Conservation (phyloP, 805 yeast species). For the Kodamaea hsintzibuensis region DNA sequence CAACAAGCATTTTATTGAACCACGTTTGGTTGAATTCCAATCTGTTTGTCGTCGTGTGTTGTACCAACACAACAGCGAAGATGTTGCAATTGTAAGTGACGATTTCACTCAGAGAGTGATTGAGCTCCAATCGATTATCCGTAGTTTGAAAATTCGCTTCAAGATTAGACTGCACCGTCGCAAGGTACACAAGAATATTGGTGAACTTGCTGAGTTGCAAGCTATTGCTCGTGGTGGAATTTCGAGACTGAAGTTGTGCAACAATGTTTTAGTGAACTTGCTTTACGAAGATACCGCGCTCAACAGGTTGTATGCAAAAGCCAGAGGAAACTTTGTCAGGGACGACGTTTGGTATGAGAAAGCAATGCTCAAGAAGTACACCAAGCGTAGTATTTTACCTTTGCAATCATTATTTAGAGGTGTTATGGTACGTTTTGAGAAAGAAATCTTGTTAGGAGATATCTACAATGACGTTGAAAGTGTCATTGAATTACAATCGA, state of each 20-base stretch:
- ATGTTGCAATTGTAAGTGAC: not conserved
- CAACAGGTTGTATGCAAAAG: constrained; percentile 42
- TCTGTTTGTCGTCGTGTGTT: constrained; percentile 29
- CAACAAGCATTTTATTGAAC: constrained; percentile 22
- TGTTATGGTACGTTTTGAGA: constrained; percentile 54
- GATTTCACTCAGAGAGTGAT: constrained; percentile 12
- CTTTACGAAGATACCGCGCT: constrained; percentile 39
- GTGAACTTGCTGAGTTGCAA: constrained; percentile 34
- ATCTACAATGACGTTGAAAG: constrained; percentile 44
- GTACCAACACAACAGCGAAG: constrained; percentile 8
- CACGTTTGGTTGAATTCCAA: constrained; percentile 28
- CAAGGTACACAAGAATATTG: constrained; percentile 10
- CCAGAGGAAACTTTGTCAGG: constrained; percentile 40
- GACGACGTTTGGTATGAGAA: not conserved
- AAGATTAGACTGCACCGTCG: constrained; percentile 16
- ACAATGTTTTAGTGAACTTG: constrained; percentile 42
- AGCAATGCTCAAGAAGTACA: not conserved
- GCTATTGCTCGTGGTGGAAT: constrained; percentile 47
- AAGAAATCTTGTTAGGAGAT: constrained; percentile 56
- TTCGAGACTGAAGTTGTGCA: constrained; percentile 43
- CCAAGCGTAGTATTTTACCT: constrained; percentile 14
- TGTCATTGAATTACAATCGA: constrained; percentile 53
- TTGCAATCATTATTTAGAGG: constrained; percentile 68
- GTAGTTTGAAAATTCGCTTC: constrained; percentile 37
- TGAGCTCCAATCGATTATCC: constrained; percentile 38